Base-by-base conservation (phyloP, 345 rosid species). In the Salix arbutifolia region DNA sequence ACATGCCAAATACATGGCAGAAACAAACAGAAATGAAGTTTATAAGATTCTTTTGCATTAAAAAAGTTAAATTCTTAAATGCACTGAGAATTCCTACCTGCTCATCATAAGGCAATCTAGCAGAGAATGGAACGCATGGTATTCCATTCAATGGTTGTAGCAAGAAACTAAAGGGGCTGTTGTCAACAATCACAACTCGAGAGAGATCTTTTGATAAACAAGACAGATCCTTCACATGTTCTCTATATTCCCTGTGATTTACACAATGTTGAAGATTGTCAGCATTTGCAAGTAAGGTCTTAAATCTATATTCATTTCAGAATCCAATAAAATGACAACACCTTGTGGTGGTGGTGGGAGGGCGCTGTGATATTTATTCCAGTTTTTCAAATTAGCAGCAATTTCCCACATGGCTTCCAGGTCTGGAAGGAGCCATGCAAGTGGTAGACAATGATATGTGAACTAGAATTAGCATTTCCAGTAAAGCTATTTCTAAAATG, bases 161-260 rank as follows among this genome's bases (percentile, higher is more conserved):
- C 78, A 96, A 76, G 88, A 96, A 94, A 85, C 99, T 96, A 88
- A 94, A 96, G 0, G 99, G 99, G 75, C 94, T 94, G 84, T 96
- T 94, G 81, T 96, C 99, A 17, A 96, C 97, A 17, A 96, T 89
- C 60, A 96, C 99, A 65, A 89, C 87, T 69, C 97, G 89, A 74
- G 84, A 53, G 68, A 60, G 73, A 78, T 73, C 77, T 25, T 78
- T 78, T 13, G 70, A 73, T 19, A 73, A 28, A 61, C 77, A 67
- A n/a, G 81, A 67, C 37, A 96, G 89, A 85, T 96, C 99, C 90
- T 96, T 96, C 80, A 96, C 95, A 65, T 92, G 95, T 70, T 96
- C 99, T 68, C 96, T 81, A 71, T 86, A 88, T 82, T 88, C 88
- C 80, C 99, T 96, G 91, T 78, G 56, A 37, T 52, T 56, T 26